These are phyloP conservation scores for Aureobasidium sp. DNA, from an alignment of 2,329 filamentous ascomycete species.

Conservation along the genomic window DNA sequence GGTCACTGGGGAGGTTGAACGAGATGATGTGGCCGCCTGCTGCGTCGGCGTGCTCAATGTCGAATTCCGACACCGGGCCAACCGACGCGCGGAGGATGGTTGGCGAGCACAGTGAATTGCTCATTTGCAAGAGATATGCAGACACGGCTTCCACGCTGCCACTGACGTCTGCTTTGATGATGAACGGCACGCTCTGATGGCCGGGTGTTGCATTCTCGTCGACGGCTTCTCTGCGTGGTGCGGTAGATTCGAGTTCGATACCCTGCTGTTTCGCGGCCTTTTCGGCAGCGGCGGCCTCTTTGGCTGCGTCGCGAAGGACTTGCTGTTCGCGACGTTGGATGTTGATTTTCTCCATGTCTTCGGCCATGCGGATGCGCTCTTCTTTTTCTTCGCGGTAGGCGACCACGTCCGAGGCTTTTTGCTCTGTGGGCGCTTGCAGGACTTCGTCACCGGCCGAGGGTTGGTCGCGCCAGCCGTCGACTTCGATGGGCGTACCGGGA, in stretches of 20 bases:
- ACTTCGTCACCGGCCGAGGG: slow-evolving; percentile 82
- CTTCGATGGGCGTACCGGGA: slow-evolving; percentile 83
- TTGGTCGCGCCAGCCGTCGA: slow-evolving; percentile 89
- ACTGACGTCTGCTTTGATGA: slow-evolving; percentile 86
- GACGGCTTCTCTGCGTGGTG: slow-evolving; percentile 20
- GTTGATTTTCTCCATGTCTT: slow-evolving; percentile 72
- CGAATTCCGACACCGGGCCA: slow-evolving; percentile 74
- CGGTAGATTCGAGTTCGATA: slow-evolving; percentile 17
- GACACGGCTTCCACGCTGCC: slow-evolving; percentile 89
- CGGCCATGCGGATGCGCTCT: slow-evolving; percentile 58
- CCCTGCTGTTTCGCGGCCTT: slow-evolving; percentile 27
- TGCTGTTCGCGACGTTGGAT: slow-evolving; percentile 51
- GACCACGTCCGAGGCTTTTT: slow-evolving; percentile 69
- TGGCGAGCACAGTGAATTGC: slow-evolving; percentile 75
- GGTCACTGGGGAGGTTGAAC: slow-evolving; percentile 71
- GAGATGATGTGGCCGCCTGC: slow-evolving; percentile 72
- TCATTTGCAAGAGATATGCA: slow-evolving; percentile 67
- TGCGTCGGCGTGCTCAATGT: slow-evolving; percentile 77
- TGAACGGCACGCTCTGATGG: slow-evolving; percentile 62
- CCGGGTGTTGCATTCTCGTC: slow-evolving; percentile 41
- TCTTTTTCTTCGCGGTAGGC: slow-evolving; percentile 66
- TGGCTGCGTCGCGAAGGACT: slow-evolving; percentile 56
- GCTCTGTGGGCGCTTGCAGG: slow-evolving; percentile 73
- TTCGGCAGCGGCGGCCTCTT: slow-evolving; percentile 36
- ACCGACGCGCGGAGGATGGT: slow-evolving; percentile 70